Evolutionary conservation across 768 basidiomycete genomes (phyloP).

Genomic region (Xerocomellus dryophilus): DNA sequence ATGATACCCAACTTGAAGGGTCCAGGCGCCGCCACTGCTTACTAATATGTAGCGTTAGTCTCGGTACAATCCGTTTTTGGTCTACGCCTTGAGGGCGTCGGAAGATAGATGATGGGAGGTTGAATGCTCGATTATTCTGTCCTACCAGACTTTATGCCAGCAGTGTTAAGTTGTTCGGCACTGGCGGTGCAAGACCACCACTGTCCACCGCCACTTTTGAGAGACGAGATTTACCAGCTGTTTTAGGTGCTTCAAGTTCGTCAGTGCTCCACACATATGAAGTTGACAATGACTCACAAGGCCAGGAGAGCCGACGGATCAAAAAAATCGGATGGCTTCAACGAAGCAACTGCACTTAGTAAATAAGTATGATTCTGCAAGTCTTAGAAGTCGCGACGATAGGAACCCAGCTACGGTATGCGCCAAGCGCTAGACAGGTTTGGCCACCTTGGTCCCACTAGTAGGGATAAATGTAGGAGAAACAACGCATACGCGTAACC

Average conservation of each 20-base stretch:
- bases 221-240: background rate
- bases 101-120: background rate
- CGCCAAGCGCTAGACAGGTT: background rate
- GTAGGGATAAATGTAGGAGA: conserved; percentile 7
- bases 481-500: conserved; percentile 14
- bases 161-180: background rate
- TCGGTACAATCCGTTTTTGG: too few species aligned
- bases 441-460: conserved; percentile 3
- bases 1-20: too few species aligned
- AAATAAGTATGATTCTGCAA: conserved; percentile 1
- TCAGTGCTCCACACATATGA: background rate
- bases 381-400: background rate
- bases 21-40: too few species aligned
- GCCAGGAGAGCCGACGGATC: background rate
- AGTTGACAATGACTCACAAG: background rate
- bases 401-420: background rate
- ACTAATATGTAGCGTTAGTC: too few species aligned
- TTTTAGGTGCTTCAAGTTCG: conserved; percentile 13
- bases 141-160: conserved; percentile 11
- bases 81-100: too few species aligned
- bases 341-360: conserved; percentile 4
- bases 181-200: background rate
- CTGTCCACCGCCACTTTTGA: conserved; percentile 2
- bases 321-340: background rate
- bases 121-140: background rate